phyloP scores from a whole-genome alignment of 1,284 basidiomycete genomes.

The Hemileia vastatrix region DNA sequence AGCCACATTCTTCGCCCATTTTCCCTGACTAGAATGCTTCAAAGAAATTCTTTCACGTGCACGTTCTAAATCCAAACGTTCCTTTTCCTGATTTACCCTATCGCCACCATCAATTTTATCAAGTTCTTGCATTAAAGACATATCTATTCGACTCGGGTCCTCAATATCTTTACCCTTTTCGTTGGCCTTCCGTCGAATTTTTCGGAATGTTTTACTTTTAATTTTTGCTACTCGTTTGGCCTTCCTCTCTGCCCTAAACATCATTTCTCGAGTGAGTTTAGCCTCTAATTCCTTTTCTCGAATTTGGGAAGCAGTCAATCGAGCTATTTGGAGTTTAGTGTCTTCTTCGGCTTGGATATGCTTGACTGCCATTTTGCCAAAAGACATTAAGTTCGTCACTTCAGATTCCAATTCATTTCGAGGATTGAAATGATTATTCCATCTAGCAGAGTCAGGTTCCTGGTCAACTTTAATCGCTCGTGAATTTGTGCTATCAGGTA shows the following conservation, averaged over 20 bases:
- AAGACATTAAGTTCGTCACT: constrained; percentile 63
- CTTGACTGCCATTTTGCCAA: constrained; percentile 57
- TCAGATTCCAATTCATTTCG: constrained; percentile 68
- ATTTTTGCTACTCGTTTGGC: constrained; percentile 87
- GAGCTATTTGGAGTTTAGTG: constrained; percentile 54
- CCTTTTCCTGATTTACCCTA: constrained; percentile 7
- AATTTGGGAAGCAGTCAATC: constrained; percentile 3
- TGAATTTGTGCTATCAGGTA: not conserved
- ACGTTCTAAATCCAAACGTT: constrained; percentile 24
- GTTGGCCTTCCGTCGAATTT: constrained; percentile 68
- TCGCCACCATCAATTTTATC: constrained; percentile 20
- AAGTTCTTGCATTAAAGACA: constrained; percentile 12
- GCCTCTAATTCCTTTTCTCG: constrained; percentile 55
- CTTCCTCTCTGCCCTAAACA: constrained; percentile 86
- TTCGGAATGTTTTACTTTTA: constrained; percentile 86
- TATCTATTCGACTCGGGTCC: not conserved
- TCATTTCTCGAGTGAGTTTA: constrained; percentile 74
- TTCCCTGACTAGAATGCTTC: constrained; percentile 43
- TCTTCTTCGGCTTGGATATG: constrained; percentile 55
- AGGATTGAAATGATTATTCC: constrained; percentile 49
- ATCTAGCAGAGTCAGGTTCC: constrained; percentile 2
- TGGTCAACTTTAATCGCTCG: constrained; percentile 2
- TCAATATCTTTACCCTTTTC: constrained; percentile 44
- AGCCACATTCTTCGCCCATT: constrained; percentile 41
- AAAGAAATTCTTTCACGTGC: constrained; percentile 42